Conservation (phyloP, 805 yeast species). For the Lipomyces lipofer region DNA sequence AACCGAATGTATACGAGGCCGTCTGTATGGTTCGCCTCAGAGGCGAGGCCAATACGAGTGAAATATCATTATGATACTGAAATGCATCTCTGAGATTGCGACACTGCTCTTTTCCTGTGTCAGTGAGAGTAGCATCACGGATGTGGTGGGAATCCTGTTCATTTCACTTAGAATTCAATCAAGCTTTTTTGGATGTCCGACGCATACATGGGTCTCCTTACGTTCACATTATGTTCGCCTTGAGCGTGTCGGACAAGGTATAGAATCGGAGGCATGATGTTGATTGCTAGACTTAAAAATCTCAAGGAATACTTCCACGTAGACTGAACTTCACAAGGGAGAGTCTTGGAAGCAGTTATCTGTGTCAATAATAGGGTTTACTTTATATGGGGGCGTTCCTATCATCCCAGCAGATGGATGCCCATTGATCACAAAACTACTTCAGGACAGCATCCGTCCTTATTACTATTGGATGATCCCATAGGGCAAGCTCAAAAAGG, state of each 20-base stretch:
- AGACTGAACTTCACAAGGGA: no score
- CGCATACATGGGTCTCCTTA: neutral
- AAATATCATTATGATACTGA: neutral
- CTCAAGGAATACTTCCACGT: no score
- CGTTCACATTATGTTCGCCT: neutral
- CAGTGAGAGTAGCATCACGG: neutral
- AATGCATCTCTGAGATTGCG: neutral
- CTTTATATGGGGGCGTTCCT: no score
- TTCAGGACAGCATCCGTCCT: no score
- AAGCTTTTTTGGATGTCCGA: no score
- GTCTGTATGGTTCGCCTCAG: neutral
- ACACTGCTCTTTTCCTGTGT: neutral
- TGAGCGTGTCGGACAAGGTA: neutral
- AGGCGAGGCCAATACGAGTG: neutral
- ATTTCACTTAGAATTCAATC: neutral
- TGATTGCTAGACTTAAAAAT: no score
- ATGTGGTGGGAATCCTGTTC: neutral
- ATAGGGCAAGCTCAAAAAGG: no score
- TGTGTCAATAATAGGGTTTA: no score
- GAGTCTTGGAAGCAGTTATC: no score
- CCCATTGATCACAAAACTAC: no score
- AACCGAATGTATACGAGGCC: neutral
- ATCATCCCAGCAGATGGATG: no score
- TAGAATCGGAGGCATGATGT: neutral
- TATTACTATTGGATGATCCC: no score